Percentiles rank a stretch among this genome's conserved stretches.
Evolutionary conservation across 352 stramenopile genomes (phyloP).

Genomic region (Pythium phragmiticola): DNA sequence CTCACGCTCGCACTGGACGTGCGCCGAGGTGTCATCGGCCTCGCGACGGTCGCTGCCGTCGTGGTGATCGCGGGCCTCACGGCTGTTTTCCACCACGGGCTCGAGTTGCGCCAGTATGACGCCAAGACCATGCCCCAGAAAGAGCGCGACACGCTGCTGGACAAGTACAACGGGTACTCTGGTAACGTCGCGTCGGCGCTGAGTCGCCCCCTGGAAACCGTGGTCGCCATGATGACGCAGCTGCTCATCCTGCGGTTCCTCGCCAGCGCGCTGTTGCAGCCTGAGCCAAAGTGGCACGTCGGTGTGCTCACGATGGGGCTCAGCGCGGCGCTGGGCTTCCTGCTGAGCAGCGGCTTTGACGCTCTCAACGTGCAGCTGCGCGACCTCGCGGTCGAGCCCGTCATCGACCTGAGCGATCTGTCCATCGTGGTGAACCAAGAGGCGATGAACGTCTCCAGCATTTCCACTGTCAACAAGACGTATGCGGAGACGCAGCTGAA

Average conservation of each 20-base stretch:
- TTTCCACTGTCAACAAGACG: not conserved
- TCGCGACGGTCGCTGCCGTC: not conserved
- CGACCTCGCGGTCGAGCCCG: not conserved
- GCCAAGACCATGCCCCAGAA: not conserved
- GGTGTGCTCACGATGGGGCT: not conserved
- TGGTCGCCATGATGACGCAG: slow-evolving; percentile 4
- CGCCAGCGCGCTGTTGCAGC: not conserved
- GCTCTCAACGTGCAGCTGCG: slow-evolving; percentile 9
- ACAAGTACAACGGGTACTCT: slow-evolving; percentile 13
- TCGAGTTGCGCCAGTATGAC: not conserved
- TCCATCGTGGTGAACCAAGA: not conserved
- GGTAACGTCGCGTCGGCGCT: slow-evolving; percentile 1
- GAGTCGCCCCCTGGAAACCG: not conserved
- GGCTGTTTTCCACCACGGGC: not conserved
- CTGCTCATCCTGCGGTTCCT: slow-evolving; percentile 11
- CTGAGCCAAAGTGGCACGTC: not conserved
- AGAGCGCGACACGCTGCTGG: not conserved
- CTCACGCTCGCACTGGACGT: not conserved
- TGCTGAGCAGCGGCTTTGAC: slow-evolving; percentile 7
- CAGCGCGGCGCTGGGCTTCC: not conserved
- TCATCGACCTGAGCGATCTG: not conserved
- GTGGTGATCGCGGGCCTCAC: not conserved
- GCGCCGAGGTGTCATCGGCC: not conserved
- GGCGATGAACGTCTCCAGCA: not conserved
- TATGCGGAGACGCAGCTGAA: slow-evolving; percentile 1